These are phyloP conservation scores for Eucalyptus sp. DNA, from an alignment of 345 rosid genomes.

Conservation along the genomic window DNA sequence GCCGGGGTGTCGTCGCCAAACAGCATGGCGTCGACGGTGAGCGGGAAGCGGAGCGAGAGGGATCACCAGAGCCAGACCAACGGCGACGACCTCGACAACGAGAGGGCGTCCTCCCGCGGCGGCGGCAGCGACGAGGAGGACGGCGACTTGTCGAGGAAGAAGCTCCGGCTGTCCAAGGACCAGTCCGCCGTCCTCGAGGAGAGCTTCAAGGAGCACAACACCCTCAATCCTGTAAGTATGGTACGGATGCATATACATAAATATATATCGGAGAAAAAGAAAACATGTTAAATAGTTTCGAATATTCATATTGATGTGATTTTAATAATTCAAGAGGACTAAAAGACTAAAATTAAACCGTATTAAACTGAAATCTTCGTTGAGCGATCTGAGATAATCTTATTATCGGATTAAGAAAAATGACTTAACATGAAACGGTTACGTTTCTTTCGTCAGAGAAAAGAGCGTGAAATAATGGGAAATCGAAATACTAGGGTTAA, in stretches of 20 bases:
- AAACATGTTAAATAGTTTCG: background rate
- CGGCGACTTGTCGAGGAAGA: slow-evolving; percentile 79
- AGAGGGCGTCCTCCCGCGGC: slow-evolving; percentile 61
- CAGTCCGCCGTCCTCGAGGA: slow-evolving; percentile 93
- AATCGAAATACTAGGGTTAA: background rate
- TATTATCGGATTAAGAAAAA: background rate
- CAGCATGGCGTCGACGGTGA: slow-evolving; percentile 77
- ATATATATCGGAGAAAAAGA: background rate
- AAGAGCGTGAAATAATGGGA: background rate
- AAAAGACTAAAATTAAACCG: background rate
- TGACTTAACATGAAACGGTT: background rate
- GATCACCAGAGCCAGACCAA: slow-evolving; percentile 23
- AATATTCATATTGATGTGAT: background rate
- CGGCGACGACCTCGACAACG: slow-evolving; percentile 54
- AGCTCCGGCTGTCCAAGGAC: slow-evolving; percentile 81
- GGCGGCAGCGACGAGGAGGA: slow-evolving; percentile 91
- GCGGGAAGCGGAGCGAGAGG: slow-evolving; percentile 85
- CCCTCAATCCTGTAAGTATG: slow-evolving; percentile 79
- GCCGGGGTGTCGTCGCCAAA: slow-evolving; percentile 83
- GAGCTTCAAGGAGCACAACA: slow-evolving; percentile 82
- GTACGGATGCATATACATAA: background rate
- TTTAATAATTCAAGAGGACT: background rate
- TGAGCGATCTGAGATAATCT: background rate
- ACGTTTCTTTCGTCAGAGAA: background rate
- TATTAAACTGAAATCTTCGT: background rate